Evolutionary conservation across 805 yeast species (phyloP), one percentile per base, ranked within the genome.

Genomic region (Metschnikowia cerradonensis): DNA sequence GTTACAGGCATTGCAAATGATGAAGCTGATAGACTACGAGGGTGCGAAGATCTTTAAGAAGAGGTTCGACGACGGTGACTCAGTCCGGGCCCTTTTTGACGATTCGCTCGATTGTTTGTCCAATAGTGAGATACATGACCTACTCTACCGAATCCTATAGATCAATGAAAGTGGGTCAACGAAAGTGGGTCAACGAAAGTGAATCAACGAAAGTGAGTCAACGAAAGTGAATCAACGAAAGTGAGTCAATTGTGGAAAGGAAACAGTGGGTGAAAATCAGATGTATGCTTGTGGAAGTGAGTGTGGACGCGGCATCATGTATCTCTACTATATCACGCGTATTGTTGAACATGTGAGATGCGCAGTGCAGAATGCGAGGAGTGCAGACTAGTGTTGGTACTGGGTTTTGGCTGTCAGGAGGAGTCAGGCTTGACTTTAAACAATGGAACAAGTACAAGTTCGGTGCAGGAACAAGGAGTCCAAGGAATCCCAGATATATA

Each of bases 1-100:
- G 30, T 32, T 45, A 1, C 73, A 70, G 52, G 65, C 70, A 4
- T 52, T 71, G 13, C 62, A 65, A 33, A 52, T 73, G 31, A 55
- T 72, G 47, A 55, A 53, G 10, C 52, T 54, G n/a, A 51, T 67
- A 17, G 68, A 67, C 42, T 52, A 58, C 1, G 39, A 45, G n/a
- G 51, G 57, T 1, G 69, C 69, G 4, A 59, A 52, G 48, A 43
- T 38, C 4, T 51, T 62, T 50, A 56, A 51, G 36, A 53, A 44
- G 26, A 63, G 52, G 41, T 48, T 44, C 41, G 54, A 43, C 31
- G 52, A 52, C 22, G 52, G 54, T 6, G 51, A 46, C 5, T 57
- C 55, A 4, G 58, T 67, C 7, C 54, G 72, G 39, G 48, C 52
- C 1, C 54, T 56, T 33, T 62, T 67, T 32, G 62, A 55, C 1